These are phyloP conservation scores for Hanseniaspora vineae DNA, from an alignment of 805 yeast species.

Conservation along the genomic window DNA sequence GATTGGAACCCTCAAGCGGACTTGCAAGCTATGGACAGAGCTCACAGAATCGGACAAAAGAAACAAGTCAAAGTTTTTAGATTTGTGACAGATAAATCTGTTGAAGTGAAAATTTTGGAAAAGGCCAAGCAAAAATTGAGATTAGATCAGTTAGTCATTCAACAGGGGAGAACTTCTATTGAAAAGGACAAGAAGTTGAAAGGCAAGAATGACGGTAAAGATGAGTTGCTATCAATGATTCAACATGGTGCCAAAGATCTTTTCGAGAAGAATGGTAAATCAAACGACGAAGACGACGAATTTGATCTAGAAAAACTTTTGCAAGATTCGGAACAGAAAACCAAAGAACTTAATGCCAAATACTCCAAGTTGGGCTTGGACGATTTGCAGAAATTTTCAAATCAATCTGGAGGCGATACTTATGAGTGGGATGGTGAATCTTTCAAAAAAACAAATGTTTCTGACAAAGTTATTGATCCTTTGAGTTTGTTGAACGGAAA, in stretches of 20 bases:
- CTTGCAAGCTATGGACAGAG: constrained; percentile 82
- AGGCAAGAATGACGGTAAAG: constrained; percentile 36
- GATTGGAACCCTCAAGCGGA: constrained; percentile 90
- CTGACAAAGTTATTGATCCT: constrained; percentile 37
- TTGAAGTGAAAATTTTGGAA: constrained; percentile 71
- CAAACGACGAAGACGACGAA: constrained; percentile 28
- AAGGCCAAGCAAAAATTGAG: constrained; percentile 71
- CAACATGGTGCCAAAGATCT: constrained; percentile 71
- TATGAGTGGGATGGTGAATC: constrained; percentile 85
- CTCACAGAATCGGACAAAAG: constrained; percentile 79
- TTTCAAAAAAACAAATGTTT: constrained; percentile 49
- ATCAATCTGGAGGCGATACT: constrained; percentile 39
- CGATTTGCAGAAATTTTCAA: constrained; percentile 64
- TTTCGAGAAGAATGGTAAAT: constrained; percentile 22
- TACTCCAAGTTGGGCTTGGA: constrained; percentile 59
- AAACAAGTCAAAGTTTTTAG: constrained; percentile 73
- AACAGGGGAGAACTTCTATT: constrained; percentile 43
- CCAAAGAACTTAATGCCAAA: constrained; percentile 46
- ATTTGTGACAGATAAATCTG: constrained; percentile 69
- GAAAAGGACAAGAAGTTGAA: constrained; percentile 12
- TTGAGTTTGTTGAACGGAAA: constrained; percentile 42
- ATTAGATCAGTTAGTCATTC: constrained; percentile 71
- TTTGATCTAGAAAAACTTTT: constrained; percentile 51
- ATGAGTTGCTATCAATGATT: constrained; percentile 68
- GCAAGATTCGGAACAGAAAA: constrained; percentile 47